Base-by-base conservation (phyloP, 2,329 filamentous ascomycete species). In the Calonectria multiphialidica region DNA sequence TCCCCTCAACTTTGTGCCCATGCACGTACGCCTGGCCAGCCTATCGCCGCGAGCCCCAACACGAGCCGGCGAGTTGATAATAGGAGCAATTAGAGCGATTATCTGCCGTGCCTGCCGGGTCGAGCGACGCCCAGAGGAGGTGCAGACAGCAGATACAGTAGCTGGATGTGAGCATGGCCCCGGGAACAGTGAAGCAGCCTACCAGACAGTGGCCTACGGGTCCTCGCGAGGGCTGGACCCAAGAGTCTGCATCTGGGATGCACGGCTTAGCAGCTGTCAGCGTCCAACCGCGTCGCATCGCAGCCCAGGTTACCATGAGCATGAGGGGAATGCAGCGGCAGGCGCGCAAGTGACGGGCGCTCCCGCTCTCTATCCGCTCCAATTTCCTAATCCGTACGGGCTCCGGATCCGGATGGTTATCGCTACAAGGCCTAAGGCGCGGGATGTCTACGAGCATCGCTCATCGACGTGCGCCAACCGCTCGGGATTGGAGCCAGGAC, bases 331-430 rank as follows among this genome's bases (percentile, higher is more conserved):
- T 74, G 74, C 76, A 76, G 75, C 77, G 77, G 77, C 76, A 77
- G 74, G 74, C 74, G 77, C 74, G 77, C 74, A 77, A 77, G 69
- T 50, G 72, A 72, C 77, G 77, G 77, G 73, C 77, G 70, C 77
- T 79, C 77, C 77, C 77, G 77, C 75, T 63, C 50, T 61, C 49
- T 57, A 37, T 70, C 67, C 68, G 70, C 70, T 73, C 74, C 66
- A 53, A 64, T 75, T 68, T 70, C 64, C 74, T 53, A 65, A 72
- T 77, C 50, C 18, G 65, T 61, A 68, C 63, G 74, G 69, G 61
- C 59, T 65, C 68, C 72, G 74, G 75, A 68, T 74, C 75, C 68
- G 53, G 67, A 72, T 67, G 66, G 63, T 57, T 62, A 72, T 71
- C 61, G 66, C 47, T 72, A 64, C 57, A 68, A 66, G 68, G 37